Evolutionary conservation across 495 filamentous ascomycete species (phyloP).

Genomic region (Penicillium turbatum): DNA sequence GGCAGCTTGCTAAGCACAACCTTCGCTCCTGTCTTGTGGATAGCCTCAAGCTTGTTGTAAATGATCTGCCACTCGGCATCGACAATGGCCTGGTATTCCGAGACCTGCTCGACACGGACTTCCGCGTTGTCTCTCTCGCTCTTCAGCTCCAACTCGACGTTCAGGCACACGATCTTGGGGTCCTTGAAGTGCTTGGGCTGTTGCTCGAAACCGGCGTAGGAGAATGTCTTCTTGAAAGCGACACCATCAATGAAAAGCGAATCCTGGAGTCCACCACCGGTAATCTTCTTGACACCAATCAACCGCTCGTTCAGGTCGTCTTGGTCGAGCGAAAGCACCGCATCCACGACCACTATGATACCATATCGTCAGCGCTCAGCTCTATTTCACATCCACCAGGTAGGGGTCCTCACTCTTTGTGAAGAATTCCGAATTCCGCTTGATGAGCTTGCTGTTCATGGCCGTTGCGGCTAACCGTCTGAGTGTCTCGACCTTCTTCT

Average conservation of each 20-base stretch:
- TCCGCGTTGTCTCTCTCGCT: conserved; percentile 99
- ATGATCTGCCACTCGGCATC: conserved; percentile 99
- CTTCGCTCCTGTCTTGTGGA: conserved; percentile 89
- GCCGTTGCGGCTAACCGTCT: conserved; percentile 89
- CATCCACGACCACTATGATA: conserved; percentile 87
- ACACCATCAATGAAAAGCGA: conserved; percentile 97
- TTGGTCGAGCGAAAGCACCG: conserved; percentile 94
- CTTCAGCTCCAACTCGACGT: conserved; percentile 96
- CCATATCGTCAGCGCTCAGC: conserved; percentile 6
- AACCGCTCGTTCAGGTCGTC: conserved; percentile 96
- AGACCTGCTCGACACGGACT: conserved; percentile 95
- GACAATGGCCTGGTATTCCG: conserved; percentile 98
- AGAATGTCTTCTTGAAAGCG: conserved; percentile 99
- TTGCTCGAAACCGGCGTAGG: conserved; percentile 98
- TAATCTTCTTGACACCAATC: conserved; percentile 97
- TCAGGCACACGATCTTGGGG: conserved; percentile 92
- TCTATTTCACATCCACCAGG: neutral
- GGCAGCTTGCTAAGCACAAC: conserved; percentile 96
- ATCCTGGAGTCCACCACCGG: conserved; percentile 93
- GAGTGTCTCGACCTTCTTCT: conserved; percentile 85
- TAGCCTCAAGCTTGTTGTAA: conserved; percentile 94
- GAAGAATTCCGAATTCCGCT: conserved; percentile 94
- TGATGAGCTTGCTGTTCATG: conserved; percentile 99
- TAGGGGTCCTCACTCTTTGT: conserved; percentile 71
- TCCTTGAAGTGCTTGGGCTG: conserved; percentile 93